Evolutionary conservation across 2,329 filamentous ascomycete species (phyloP), one percentile per base, ranked within the genome.

Genomic region (Ceratocystis cacaofunesta): DNA sequence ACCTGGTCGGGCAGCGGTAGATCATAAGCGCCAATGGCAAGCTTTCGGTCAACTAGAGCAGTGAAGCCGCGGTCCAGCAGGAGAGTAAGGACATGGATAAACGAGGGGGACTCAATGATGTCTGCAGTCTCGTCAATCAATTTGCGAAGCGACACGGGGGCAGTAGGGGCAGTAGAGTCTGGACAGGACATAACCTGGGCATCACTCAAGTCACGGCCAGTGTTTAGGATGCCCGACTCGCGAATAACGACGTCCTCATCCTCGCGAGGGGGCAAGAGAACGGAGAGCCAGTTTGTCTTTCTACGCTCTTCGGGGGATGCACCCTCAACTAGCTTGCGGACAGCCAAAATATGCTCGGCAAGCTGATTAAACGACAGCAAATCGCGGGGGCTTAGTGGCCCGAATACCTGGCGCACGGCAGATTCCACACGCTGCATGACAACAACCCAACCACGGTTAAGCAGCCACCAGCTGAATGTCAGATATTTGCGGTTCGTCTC

Each of bases 381-480:
- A 71, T 97, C 92, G 62, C 92, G 85, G 1, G 92, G 92, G 73
- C 91, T 96, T 62, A 96, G 78, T 68, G 84, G 81, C n/a, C 90
- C 90, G 74, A 96, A 97, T 28, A 92, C 88, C 64, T 95, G 88
- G 70, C 87, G 87, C 28, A 99, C 94, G 3, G 91, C 91, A n/a
- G 79, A 78, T 72, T 91, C 86, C 61, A 99, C 92, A 69, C 86
- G 88, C 66, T 85, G 80, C 81, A 91, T 87, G 66, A 97, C 78
- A 66, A 91, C 85, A 69, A 85, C 84, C 86, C 91, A 97, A 55
- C 94, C 94, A 69, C 85, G 85, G 76, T 99, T 92, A 61, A 99
- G 80, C 60, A 99, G 78, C 92, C 92, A 99, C 94, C 94, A 99
- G 76, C 90, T 96, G 74, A 97, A 95, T 50, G 92, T 95, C 61